phyloP scores from a whole-genome alignment of 2,329 filamentous ascomycete genomes.

The Colletotrichum endophyticum region DNA sequence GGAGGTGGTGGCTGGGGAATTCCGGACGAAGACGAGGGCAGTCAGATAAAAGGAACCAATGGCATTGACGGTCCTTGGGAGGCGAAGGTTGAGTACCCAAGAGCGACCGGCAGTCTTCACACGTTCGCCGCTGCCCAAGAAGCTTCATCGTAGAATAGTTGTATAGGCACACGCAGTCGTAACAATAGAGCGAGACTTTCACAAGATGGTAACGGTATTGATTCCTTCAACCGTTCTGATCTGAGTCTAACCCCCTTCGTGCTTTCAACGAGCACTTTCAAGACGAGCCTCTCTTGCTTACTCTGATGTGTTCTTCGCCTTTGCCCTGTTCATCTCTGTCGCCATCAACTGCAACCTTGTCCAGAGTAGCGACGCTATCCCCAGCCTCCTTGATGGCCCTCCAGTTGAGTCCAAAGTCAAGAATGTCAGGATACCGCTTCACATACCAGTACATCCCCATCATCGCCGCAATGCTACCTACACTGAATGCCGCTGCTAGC shows the following conservation, averaged over 20 bases:
- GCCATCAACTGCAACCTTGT: not conserved
- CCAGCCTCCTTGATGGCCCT: not conserved
- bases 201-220: not conserved
- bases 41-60: not conserved
- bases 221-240: not conserved
- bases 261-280: not conserved
- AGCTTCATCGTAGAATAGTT: not conserved
- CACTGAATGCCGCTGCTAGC: slow-evolving; percentile 34
- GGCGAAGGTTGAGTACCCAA: not conserved
- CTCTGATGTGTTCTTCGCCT: not conserved
- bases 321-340: not conserved
- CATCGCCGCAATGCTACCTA: slow-evolving; percentile 32
- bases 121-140: not conserved
- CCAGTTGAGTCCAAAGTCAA: slow-evolving; percentile 5
- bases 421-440: slow-evolving; percentile 22
- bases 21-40: not conserved
- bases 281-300: not conserved
- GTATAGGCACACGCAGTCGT: fast-evolving
- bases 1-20: slow-evolving; percentile 67
- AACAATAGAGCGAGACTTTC: fast-evolving
- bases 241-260: too few relatives aligned
- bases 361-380: not conserved
- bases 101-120: not conserved
- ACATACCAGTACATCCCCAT: slow-evolving; percentile 34
- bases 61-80: not conserved